Evolutionary conservation across 139 green algal genomes (phyloP).

Genomic region (Closterium sp.): DNA sequence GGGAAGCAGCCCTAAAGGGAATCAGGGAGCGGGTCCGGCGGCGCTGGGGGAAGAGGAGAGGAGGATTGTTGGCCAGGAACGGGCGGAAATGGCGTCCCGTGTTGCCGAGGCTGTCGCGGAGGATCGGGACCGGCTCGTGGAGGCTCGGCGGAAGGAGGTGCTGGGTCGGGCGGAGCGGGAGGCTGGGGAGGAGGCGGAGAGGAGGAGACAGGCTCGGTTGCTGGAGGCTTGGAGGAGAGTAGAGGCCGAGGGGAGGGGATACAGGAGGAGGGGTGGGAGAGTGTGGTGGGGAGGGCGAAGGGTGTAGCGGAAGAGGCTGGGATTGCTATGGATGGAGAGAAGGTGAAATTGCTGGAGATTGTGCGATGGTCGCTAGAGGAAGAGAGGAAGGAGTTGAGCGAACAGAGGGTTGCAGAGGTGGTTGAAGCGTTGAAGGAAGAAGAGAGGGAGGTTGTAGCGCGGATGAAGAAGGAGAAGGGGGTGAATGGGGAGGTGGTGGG

Average conservation of each 20-base stretch:
- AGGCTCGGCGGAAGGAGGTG: background rate
- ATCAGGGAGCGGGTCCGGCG: background rate
- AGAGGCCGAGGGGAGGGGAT: background rate
- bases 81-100: background rate
- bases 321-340: background rate
- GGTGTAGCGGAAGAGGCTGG: background rate
- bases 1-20: slow-evolving; percentile 1
- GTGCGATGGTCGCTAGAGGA: background rate
- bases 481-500: background rate
- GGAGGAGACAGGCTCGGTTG: background rate
- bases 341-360: background rate
- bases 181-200: slow-evolving; percentile 3
- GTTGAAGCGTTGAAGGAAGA: background rate
- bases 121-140: background rate
- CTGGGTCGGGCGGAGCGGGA: background rate
- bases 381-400: background rate
- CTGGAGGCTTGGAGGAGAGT: background rate
- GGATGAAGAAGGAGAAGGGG: background rate
- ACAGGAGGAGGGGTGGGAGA: background rate
- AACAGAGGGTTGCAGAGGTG: background rate
- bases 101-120: background rate
- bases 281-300: background rate
- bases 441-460: background rate
- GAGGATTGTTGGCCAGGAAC: background rate
- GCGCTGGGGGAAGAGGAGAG: background rate